A percentile compares a stretch with the other conserved stretches of the same genome.
phyloP scores from a whole-genome alignment of 306 rosid species.

The Mimosa pudica region DNA sequence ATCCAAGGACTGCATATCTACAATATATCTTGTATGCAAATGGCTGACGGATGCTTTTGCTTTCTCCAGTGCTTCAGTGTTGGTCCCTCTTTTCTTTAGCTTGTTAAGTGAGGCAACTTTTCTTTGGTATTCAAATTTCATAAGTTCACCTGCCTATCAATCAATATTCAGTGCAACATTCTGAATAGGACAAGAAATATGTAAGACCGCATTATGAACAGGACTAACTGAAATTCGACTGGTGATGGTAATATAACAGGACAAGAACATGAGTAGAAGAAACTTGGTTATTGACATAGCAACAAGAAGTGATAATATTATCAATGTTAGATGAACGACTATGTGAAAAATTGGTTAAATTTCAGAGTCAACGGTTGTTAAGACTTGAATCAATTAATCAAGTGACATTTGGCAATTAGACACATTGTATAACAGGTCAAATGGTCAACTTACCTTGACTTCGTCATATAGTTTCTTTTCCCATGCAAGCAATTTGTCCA shows the following conservation, averaged over 20 bases:
- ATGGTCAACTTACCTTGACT: constrained; percentile 67
- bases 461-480: constrained; percentile 96
- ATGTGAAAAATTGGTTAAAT: constrained; percentile 4
- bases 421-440: neutral
- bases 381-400: constrained; percentile 6
- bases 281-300: neutral
- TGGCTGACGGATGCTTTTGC: constrained; percentile 90
- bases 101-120: constrained; percentile 73
- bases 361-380: constrained; percentile 8
- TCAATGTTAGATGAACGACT: constrained; percentile 4
- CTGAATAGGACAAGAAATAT: neutral
- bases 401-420: neutral
- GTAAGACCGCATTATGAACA: neutral
- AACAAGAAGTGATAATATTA: neutral
- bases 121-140: constrained; percentile 89
- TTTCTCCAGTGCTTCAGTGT: constrained; percentile 82
- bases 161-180: constrained; percentile 31
- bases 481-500: constrained; percentile 98
- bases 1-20: constrained; percentile 99
- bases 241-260: neutral
- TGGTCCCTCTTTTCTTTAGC: constrained; percentile 68
- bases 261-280: neutral
- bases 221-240: constrained; percentile 4
- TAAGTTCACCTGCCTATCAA: constrained; percentile 89
- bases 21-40: constrained; percentile 95